Evolutionary conservation across 2,329 filamentous ascomycete genomes (phyloP), one percentile per base, ranked within the genome.

Genomic region (Hymenoscyphus fructigenus): DNA sequence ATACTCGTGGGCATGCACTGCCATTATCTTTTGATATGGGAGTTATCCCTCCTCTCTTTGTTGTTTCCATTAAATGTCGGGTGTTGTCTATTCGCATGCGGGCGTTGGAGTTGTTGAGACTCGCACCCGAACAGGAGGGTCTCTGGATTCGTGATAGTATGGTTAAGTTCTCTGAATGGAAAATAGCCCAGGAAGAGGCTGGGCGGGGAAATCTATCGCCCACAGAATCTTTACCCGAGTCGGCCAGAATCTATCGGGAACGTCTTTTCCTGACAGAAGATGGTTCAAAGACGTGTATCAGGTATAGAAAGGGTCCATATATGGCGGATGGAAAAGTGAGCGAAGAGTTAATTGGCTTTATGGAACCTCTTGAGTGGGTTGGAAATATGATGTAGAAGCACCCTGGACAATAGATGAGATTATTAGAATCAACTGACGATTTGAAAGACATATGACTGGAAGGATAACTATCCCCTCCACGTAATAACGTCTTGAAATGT

Each of bases 151-250:
- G 75, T 1, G 69, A 67, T 1, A 63, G 76, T 2, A 68, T 73
- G 1, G 72, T 75, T 0, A 67, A 67, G 4, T 70, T 80, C 1
- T 76, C 75, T 0, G 67, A 69, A 23, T 77, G 77, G 65, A 73
- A 81, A 0, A 72, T 80, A 59, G 68, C 72, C 32, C 65, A 78
- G 4, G 79, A 81, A 58, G 78, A 80, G 61, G 38, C 60, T 26
- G 62, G 66, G 17, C 53, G 67, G 3, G 66, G 66, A 14, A 57
- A 55, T 23, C 5, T 65, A 20, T n/a, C 53, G 14, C 32, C 34
- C 9, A 34, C 58, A 3, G 58, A 63, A 2, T 53, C 62, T 2
- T 32, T 69, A 15, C 67, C 67, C 2, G 62, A 63, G 41, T 63
- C 50, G 15, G 67, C 64, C 5, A 60, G 67, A 17, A 65, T 67